These are phyloP conservation scores for Nepenthes mirabilis DNA, from an alignment of 148 eudicot genomes.

Conservation along the genomic window DNA sequence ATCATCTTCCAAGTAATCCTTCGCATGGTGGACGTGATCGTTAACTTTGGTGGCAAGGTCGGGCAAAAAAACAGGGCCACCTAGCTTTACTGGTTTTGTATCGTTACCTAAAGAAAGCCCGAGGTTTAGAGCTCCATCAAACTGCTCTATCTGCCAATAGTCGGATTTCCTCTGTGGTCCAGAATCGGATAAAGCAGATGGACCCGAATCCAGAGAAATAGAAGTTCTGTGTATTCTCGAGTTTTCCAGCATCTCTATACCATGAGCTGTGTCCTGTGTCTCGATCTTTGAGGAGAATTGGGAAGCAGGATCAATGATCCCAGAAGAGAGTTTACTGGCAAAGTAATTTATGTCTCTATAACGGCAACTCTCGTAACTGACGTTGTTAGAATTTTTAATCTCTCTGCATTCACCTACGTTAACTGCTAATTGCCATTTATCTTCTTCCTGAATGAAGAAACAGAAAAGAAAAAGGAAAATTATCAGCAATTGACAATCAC, in stretches of 20 bases:
- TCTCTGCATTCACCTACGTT: not conserved
- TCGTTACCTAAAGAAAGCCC: slow-evolving; percentile 12
- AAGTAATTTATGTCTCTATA: not conserved
- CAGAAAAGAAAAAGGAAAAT: too few species aligned
- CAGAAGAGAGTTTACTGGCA: not conserved
- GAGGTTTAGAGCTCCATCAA: slow-evolving; percentile 9
- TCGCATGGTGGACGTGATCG: not conserved
- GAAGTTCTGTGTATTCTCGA: slow-evolving; percentile 4
- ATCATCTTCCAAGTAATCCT: not conserved
- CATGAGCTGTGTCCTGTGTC: not conserved
- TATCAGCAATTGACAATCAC: not conserved
- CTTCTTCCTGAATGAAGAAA: not conserved
- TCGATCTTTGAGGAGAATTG: not conserved
- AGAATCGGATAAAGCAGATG: slow-evolving; percentile 14
- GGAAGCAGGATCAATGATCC: not conserved
- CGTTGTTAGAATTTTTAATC: not conserved
- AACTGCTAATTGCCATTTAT: not conserved
- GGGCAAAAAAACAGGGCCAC: not conserved
- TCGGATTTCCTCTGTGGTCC: slow-evolving; percentile 10
- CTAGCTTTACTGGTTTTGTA: slow-evolving; percentile 6
- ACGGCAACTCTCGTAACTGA: not conserved
- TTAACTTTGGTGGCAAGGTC: not conserved
- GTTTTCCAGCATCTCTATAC: not conserved
- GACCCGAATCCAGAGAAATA: slow-evolving; percentile 20
- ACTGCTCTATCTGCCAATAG: slow-evolving; percentile 11